Evolutionary conservation across 2,329 filamentous ascomycete species (phyloP).

Genomic region (Phialocephala subalpina): DNA sequence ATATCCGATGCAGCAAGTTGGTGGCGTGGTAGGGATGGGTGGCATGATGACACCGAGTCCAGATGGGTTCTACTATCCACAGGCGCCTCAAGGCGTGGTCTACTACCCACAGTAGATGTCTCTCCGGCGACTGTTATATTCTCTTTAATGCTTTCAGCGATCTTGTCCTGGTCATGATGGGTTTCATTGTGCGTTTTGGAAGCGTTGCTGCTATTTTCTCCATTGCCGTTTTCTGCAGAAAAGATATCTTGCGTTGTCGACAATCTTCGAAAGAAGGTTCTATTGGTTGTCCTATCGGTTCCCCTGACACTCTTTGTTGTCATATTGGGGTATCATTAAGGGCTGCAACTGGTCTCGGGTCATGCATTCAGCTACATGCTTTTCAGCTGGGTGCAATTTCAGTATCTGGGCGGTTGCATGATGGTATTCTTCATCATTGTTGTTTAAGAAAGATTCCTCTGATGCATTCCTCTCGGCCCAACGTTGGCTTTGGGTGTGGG

Average conservation of each 20-base stretch:
- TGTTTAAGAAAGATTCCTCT: conserved; percentile 38
- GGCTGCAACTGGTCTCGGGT: conserved; percentile 21
- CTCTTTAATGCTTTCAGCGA: conserved; percentile 43
- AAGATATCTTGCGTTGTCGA: conserved; percentile 34
- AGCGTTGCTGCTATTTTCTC: conserved; percentile 35
- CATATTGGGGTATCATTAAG: conserved; percentile 28
- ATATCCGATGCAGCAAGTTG: conserved; percentile 60
- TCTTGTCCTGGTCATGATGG: conserved; percentile 35
- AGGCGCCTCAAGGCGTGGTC: conserved; percentile 61
- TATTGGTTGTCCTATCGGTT: conserved; percentile 13
- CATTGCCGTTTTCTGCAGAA: conserved; percentile 31
- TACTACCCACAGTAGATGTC: conserved; percentile 66
- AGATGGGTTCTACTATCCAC: conserved; percentile 76
- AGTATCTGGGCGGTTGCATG: conserved; percentile 35
- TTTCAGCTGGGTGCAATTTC: conserved; percentile 35
- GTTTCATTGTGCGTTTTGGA: conserved; percentile 40
- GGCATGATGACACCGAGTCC: conserved; percentile 79
- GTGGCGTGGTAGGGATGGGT: conserved; percentile 73
- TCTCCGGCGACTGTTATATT: conserved; percentile 35
- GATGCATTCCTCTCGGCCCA: conserved; percentile 27
- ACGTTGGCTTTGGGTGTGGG: conserved; percentile 18
- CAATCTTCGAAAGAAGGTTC: conserved; percentile 31
- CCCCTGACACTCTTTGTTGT: conserved; percentile 15
- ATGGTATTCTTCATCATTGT: conserved; percentile 39
- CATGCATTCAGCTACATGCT: conserved; percentile 32